A percentile compares a stretch with the other conserved stretches of the same genome.
Conservation (phyloP, 345 rosid species). For the Gossypium arboreum region DNA sequence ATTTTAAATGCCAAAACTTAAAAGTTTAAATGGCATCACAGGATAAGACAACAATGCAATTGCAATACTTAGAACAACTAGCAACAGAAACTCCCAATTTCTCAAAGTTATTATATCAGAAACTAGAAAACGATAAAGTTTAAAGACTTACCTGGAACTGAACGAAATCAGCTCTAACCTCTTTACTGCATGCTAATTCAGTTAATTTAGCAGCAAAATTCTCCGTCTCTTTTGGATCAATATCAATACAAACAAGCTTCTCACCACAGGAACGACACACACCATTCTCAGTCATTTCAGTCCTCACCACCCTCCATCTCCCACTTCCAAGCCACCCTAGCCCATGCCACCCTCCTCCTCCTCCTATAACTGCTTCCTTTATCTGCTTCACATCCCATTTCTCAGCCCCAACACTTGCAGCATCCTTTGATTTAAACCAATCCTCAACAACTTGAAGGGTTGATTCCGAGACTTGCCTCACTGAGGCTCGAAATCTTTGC, state of each 20-base stretch:
- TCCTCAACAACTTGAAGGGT: constrained; percentile 50
- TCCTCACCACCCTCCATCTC: constrained; percentile 62
- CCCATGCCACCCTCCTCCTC: constrained; percentile 99
- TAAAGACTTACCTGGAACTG: constrained; percentile 54
- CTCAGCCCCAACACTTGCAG: constrained; percentile 49
- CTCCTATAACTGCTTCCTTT: constrained; percentile 52
- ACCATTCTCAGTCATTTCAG: constrained; percentile 65
- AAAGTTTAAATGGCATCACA: too few species aligned
- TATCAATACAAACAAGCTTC: constrained; percentile 88
- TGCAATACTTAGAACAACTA: neutral
- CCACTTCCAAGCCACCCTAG: constrained; percentile 92
- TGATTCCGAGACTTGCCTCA: constrained; percentile 66
- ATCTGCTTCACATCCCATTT: constrained; percentile 56
- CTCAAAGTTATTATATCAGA: neutral
- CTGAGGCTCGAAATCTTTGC: constrained; percentile 67
- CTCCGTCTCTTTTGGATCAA: constrained; percentile 78
- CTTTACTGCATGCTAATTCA: constrained; percentile 60
- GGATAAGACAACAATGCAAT: too few species aligned
- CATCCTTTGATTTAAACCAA: constrained; percentile 69
- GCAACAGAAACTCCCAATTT: neutral
- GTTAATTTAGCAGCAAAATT: constrained; percentile 64
- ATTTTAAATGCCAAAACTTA: neutral
- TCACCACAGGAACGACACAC: constrained; percentile 67
- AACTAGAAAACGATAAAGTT: neutral
- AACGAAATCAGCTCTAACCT: constrained; percentile 51